These are phyloP conservation scores for Pyrus bretschneideri DNA, from an alignment of 306 rosid species.

Conservation along the genomic window DNA sequence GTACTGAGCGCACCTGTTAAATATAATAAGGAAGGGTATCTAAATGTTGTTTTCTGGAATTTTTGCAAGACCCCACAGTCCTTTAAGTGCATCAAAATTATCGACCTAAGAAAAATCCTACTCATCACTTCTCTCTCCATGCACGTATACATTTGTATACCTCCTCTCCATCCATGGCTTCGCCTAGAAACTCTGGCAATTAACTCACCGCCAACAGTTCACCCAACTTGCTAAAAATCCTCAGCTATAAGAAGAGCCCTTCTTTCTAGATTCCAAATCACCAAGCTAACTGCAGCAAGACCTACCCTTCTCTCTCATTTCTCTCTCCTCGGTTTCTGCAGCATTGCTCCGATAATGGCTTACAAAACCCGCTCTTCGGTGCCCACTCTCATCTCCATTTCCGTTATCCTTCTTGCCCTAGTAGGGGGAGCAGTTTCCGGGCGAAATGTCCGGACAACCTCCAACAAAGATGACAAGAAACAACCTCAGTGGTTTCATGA, in stretches of 20 bases:
- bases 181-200: neutral
- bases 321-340: neutral
- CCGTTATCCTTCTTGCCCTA: constrained; percentile 28
- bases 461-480: constrained; percentile 32
- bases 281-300: constrained; percentile 15
- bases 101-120: neutral
- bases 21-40: no score
- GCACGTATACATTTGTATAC: constrained; percentile 7
- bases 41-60: no score
- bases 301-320: neutral
- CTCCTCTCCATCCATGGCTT: neutral
- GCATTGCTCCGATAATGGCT: constrained; percentile 14
- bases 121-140: constrained; percentile 5
- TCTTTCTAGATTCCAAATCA: constrained; percentile 25
- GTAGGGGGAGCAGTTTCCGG: constrained; percentile 34
- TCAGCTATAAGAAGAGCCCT: constrained; percentile 29
- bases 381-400: constrained; percentile 27
- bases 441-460: constrained; percentile 18
- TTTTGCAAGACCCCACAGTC: neutral
- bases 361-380: constrained; percentile 17
- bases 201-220: constrained; percentile 53
- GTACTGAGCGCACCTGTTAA: no score
- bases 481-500: constrained; percentile 44
- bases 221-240: constrained; percentile 23
- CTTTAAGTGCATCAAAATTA: neutral